Conservation (phyloP, 2,329 filamentous ascomycete species). For the Bisporella sp. region DNA sequence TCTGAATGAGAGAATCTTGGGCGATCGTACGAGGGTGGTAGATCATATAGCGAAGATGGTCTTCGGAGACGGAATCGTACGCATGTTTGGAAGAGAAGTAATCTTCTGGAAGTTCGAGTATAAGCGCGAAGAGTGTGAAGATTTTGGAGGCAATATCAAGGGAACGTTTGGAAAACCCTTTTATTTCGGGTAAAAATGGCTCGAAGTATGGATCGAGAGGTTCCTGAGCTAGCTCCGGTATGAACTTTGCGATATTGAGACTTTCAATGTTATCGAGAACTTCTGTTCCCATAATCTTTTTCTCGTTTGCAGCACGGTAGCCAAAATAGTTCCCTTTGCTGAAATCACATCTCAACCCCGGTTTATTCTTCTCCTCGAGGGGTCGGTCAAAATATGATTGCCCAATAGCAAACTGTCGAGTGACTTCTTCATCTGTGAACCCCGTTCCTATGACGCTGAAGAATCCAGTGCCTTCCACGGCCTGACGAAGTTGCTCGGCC, state of each 20-base stretch:
- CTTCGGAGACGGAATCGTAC: conserved; percentile 46
- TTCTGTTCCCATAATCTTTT: conserved; percentile 27
- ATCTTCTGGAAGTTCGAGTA: conserved; percentile 51
- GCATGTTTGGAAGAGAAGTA: conserved; percentile 45
- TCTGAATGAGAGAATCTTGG: conserved; percentile 36
- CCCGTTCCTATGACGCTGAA: conserved; percentile 57
- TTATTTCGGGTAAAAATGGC: neutral
- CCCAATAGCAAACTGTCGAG: conserved; percentile 51
- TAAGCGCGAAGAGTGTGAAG: conserved; percentile 46
- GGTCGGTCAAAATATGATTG: conserved; percentile 49
- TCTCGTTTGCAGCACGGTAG: conserved; percentile 31
- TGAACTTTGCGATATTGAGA: conserved; percentile 49
- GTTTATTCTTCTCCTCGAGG: conserved; percentile 50
- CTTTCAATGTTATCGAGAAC: conserved; percentile 48
- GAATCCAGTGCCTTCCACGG: conserved; percentile 41
- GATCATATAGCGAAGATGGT: conserved; percentile 54
- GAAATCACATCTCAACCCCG: conserved; percentile 38
- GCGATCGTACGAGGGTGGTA: conserved; percentile 41
- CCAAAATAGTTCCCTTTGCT: conserved; percentile 49
- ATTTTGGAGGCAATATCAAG: conserved; percentile 43
- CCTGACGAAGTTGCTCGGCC: conserved; percentile 42
- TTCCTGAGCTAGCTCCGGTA: conserved; percentile 19
- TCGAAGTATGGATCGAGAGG: neutral
- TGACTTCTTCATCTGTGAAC: conserved; percentile 48
- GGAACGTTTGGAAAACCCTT: neutral